A percentile compares a stretch with the other conserved stretches of the same genome.
phyloP scores from a whole-genome alignment of 2,329 filamentous ascomycete species.

The Ramularia collo-cygni region DNA sequence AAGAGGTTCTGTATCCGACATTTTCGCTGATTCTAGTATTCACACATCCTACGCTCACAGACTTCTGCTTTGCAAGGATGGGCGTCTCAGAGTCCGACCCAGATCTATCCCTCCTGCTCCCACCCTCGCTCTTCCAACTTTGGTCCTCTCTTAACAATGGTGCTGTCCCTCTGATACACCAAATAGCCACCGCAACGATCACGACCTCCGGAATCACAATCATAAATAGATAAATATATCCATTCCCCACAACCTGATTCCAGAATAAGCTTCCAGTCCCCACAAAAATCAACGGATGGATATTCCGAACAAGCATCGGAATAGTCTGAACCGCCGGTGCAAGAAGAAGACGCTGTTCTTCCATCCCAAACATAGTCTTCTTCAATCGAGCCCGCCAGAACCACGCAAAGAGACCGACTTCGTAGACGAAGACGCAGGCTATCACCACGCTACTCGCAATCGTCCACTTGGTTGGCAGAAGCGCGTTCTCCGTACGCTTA shows the following conservation, averaged over 20 bases:
- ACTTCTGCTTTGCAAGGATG: too few relatives aligned
- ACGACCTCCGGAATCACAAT: not conserved
- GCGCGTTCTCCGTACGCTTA: not conserved
- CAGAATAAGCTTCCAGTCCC: not conserved
- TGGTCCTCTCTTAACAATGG: not conserved
- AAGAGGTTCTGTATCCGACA: too few relatives aligned
- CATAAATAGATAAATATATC: not conserved
- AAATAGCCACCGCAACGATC: not conserved
- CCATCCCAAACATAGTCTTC: not conserved
- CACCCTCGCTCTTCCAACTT: not conserved
- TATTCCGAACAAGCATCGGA: not conserved
- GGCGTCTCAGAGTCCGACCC: not conserved
- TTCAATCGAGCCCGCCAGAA: not conserved
- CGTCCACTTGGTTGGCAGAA: not conserved
- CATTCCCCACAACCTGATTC: not conserved
- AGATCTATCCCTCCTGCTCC: not conserved
- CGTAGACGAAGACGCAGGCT: not conserved
- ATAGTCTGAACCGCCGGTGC: not conserved
- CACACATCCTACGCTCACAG: too few relatives aligned
- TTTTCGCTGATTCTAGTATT: too few relatives aligned
- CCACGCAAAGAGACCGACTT: not conserved
- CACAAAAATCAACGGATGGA: not conserved
- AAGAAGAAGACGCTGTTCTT: not conserved
- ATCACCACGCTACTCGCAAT: not conserved
- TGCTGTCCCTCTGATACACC: not conserved